Evolutionary conservation across 2,329 filamentous ascomycete species (phyloP).

Genomic region (Ceratocystiopsis sp.): DNA sequence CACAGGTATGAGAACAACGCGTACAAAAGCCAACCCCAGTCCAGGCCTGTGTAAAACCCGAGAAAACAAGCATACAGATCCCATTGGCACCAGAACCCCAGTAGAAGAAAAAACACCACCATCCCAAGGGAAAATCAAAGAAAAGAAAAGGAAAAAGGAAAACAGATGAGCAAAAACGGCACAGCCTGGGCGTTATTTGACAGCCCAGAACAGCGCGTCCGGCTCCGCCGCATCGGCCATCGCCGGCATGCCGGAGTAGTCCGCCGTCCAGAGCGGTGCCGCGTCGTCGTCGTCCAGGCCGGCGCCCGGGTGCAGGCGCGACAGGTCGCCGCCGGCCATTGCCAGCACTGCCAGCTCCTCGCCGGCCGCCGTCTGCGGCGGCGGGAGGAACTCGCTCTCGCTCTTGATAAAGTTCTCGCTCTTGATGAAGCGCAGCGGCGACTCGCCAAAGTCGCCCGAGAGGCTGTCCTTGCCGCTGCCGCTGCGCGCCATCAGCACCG

Average conservation of each 20-base stretch:
- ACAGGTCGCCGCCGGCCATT: no score
- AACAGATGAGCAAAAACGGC: not conserved
- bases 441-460: slow-evolving; percentile 32
- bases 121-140: not conserved
- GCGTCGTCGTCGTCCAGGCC: slow-evolving; percentile 26
- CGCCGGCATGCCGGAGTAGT: slow-evolving; percentile 19
- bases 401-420: slow-evolving; percentile 34
- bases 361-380: slow-evolving; percentile 21
- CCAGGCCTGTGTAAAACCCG: no score
- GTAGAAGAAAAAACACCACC: not conserved
- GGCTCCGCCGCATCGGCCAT: slow-evolving; percentile 17
- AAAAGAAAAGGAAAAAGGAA: not conserved
- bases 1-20: not conserved
- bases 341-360: slow-evolving; percentile 27
- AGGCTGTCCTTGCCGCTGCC: no score
- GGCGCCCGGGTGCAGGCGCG: slow-evolving; percentile 5
- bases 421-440: no score
- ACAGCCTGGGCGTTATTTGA: slow-evolving; percentile 1
- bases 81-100: no score
- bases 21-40: no score
- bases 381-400: slow-evolving; percentile 26
- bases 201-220: slow-evolving; percentile 13
- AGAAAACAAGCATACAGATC: not conserved
- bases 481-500: slow-evolving; percentile 19
- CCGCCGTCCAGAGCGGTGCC: slow-evolving; percentile 29